These are phyloP conservation scores for Tulasnella sp. DNA, from an alignment of 768 basidiomycete species.

Conservation along the genomic window DNA sequence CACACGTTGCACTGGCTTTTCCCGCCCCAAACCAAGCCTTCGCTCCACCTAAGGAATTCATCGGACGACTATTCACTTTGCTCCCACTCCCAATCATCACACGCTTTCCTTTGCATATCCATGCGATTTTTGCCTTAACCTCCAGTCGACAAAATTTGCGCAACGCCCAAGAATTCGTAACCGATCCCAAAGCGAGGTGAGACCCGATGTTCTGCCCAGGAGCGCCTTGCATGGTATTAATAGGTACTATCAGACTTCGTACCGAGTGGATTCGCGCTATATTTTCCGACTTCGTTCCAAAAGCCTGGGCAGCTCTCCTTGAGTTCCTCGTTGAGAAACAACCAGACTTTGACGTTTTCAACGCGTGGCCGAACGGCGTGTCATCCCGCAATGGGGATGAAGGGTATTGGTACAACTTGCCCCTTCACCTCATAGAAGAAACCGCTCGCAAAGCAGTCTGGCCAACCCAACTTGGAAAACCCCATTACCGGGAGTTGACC, in stretches of 20 bases:
- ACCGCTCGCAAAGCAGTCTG: conserved; percentile 20
- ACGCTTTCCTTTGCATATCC: conserved; percentile 8
- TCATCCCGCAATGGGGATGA: conserved; percentile 34
- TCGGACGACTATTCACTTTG: conserved; percentile 43
- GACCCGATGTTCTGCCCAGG: not conserved
- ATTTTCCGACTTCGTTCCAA: conserved; percentile 40
- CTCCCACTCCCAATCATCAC: conserved; percentile 34
- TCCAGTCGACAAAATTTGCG: not conserved
- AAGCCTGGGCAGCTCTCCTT: conserved; percentile 37
- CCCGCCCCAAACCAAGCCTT: conserved; percentile 26
- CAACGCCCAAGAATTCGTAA: not conserved
- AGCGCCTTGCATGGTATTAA: not conserved
- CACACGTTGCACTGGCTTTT: conserved; percentile 32
- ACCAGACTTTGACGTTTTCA: conserved; percentile 21
- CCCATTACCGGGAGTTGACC: too few species aligned
- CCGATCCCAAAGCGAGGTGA: not conserved
- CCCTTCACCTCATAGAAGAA: conserved; percentile 32
- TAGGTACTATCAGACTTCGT: conserved; percentile 32
- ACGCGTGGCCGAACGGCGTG: conserved; percentile 27
- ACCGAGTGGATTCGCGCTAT: conserved; percentile 44
- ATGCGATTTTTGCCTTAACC: conserved; percentile 26
- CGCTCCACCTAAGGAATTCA: not conserved
- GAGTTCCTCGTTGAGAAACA: conserved; percentile 25
- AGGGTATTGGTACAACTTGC: conserved; percentile 37
- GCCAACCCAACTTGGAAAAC: too few species aligned